Evolutionary conservation across 2,329 filamentous ascomycete genomes (phyloP), one percentile per base, ranked within the genome.

Genomic region (Hypomyces rosellus): DNA sequence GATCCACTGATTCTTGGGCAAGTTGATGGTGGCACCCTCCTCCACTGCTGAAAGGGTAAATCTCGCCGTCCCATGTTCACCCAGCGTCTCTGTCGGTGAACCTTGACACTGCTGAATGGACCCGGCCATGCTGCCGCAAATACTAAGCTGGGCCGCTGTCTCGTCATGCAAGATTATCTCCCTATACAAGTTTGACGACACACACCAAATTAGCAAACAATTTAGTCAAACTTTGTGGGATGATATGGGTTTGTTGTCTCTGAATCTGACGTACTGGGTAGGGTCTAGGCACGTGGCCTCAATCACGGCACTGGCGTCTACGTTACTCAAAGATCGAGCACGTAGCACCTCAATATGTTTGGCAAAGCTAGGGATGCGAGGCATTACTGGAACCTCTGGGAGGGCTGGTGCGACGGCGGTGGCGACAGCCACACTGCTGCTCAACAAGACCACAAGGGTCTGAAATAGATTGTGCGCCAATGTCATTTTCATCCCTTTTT

Each of bases 1-100:
- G 62, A 80, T 74, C 76, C 77, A 78, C 20, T 71, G 65, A 16
- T 69, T 69, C 65, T 79, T 80, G 43, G 69, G 70, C 53, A 81
- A 69, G 63, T 74, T 75, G 62, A 81, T 79, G 14, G 70, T 75
- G 18, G 72, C 69, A 9, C 74, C 76, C 1, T 58, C 50, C 2
- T 64, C 63, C 14, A 67, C 65, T 1, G 73, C 67, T 22, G 63
- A 68, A 14, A 81, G 67, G 3, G 61, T 66, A 63, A 81, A 80
- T 52, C 69, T 61, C 7, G 74, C 76, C 9, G 69, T 75, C 9
- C 75, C 75, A 6, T 68, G 71, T 43, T 66, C 58, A 38, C 76
- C 76, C 1, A 62, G 64, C 4, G 76, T 80, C 14, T 62, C 65
- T n/a, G 64, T 51, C 1, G 73, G 74, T 11, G 62, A 54, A 16